Evolutionary conservation across 768 basidiomycete genomes (phyloP), one percentile per base, ranked within the genome.

Genomic region (Naganishia antarctica): DNA sequence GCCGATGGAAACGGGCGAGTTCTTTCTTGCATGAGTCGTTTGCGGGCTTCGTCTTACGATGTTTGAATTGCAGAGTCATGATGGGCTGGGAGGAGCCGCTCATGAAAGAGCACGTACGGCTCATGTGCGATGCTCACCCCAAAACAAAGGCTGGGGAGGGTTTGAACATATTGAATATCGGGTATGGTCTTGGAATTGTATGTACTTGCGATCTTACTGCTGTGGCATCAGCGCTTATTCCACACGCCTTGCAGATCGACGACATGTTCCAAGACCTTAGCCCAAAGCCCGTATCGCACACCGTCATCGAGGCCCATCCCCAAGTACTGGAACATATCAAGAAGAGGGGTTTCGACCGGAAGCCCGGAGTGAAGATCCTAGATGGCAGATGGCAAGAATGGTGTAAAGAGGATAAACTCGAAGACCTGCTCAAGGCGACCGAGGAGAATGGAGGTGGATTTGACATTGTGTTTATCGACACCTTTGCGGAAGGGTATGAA

Each of bases 81-180:
- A 99, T 99, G 96, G 91, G 92, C 1, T 99, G 96, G 96, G 96
- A 99, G 76, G 78, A 79, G 47, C 82, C 79, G 8, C 90, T 98
- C 71, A 98, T 98, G 96, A 75, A 81, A 64, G 82, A 85, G 70
- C 94, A 92, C 4, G 91, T 90, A 21, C 74, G 81, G 60, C 76
- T 79, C 59, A 80, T 97, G 67, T 86, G 85, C 66, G 71, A 72
- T 15, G 80, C 75, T 60, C 84, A 87, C 69, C 80, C 73, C 4
- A 66, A 69, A 21, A 68, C 67, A 37, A 67, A 68, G 46, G 26
- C 43, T 7, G 65, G 60, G 18, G 63, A 70, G 63, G 71, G 76
- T 50, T 79, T 92, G 31, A 86, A 82, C 51, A 80, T 97, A 1
- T 78, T 98, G 61, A 98, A 98, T 71, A 80, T 98, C 37, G 96